These are phyloP conservation scores for Rhodotorula paludigena DNA, from an alignment of 768 basidiomycete genomes.

Conservation along the genomic window DNA sequence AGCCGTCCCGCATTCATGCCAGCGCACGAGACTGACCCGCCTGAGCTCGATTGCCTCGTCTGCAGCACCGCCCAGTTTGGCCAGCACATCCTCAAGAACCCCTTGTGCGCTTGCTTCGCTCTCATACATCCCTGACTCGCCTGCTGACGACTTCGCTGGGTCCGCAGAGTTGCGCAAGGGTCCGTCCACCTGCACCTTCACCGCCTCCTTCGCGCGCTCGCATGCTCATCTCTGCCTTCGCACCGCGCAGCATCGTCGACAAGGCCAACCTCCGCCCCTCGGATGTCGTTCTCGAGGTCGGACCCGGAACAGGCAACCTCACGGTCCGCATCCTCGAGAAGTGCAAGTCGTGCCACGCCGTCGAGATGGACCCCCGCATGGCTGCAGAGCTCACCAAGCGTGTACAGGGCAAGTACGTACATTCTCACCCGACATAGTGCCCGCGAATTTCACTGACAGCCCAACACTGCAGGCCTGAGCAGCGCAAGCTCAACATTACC, in stretches of 20 bases:
- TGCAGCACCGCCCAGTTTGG: constrained; percentile 61
- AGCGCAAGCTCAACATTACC: constrained; percentile 87
- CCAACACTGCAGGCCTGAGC: constrained; percentile 67
- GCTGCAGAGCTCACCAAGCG: constrained; percentile 95
- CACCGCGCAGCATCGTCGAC: constrained; percentile 39
- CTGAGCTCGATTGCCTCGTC: background rate
- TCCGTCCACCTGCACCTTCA: constrained; percentile 47
- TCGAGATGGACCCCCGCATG: constrained; percentile 99
- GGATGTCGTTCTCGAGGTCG: constrained; percentile 93
- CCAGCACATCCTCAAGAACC: constrained; percentile 96
- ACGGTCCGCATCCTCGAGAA: constrained; percentile 90
- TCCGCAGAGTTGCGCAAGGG: constrained; percentile 73
- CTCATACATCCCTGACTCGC: rapidly evolving
- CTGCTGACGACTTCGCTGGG: background rate
- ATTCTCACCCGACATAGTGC: background rate
- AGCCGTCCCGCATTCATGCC: no score
- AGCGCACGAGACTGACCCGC: background rate
- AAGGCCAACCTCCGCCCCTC: constrained; percentile 88
- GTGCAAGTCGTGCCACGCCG: constrained; percentile 83
- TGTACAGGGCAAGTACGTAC: constrained; percentile 90
- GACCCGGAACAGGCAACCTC: constrained; percentile 94
- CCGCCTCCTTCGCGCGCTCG: background rate
- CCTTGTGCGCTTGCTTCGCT: constrained; percentile 45
- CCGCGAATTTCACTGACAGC: background rate
- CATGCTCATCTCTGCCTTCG: background rate